Evolutionary conservation across 345 rosid species (phyloP), one percentile per base, ranked within the genome.

Genomic region (Sapria himalayana): DNA sequence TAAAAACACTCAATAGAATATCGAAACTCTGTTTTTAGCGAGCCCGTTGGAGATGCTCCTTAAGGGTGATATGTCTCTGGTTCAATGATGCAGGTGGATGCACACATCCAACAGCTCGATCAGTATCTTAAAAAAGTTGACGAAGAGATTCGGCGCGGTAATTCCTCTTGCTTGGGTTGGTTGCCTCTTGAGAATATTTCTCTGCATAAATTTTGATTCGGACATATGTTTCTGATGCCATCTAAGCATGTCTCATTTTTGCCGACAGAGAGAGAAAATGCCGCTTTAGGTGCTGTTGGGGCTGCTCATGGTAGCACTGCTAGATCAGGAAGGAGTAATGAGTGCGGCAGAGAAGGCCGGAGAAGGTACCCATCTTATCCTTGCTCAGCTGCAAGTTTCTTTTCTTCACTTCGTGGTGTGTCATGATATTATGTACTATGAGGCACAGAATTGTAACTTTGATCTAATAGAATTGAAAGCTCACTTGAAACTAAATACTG

Each of bases 1-100:
- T n/a, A n/a, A n/a, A n/a, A n/a, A n/a, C n/a, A n/a, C n/a, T n/a
- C n/a, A n/a, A n/a, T n/a, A n/a, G n/a, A n/a, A n/a, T n/a, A n/a
- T n/a, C n/a, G n/a, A n/a, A n/a, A n/a, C n/a, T n/a, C n/a, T n/a
- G n/a, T n/a, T n/a, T n/a, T n/a, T n/a, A n/a, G n/a, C n/a, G n/a
- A n/a, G n/a, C n/a, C n/a, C n/a, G n/a, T n/a, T n/a, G n/a, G n/a
- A n/a, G n/a, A n/a, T n/a, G n/a, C n/a, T n/a, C n/a, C n/a, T n/a
- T n/a, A n/a, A n/a, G n/a, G n/a, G n/a, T n/a, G n/a, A n/a, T n/a
- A n/a, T n/a, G n/a, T n/a, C n/a, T n/a, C n/a, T n/a, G n/a, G n/a
- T n/a, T n/a, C n/a, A n/a, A n/a, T n/a, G n/a, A n/a, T n/a, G 71
- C 82, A 89, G 98, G 98, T 89, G 36, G 98, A 89, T 63, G 46